A percentile compares a stretch with the other conserved stretches of the same genome.
These are phyloP conservation scores for Nitzschia sp. DNA, from an alignment of 108 stramenopile genomes.

Conservation along the genomic window DNA sequence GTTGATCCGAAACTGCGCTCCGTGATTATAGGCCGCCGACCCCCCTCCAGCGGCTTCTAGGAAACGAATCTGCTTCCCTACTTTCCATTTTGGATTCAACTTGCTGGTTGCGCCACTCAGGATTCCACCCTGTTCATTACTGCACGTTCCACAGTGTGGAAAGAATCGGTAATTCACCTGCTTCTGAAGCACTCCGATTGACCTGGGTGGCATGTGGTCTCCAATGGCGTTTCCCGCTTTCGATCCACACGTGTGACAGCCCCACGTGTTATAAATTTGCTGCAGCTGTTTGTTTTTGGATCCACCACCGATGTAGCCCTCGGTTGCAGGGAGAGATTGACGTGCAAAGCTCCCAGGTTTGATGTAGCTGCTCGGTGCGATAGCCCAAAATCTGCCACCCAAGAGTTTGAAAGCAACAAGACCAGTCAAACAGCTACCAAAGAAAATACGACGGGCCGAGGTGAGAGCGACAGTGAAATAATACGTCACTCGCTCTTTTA, in stretches of 20 bases:
- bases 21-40: conserved; percentile 60
- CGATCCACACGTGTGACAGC: conserved; percentile 89
- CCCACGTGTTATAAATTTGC: conserved; percentile 32
- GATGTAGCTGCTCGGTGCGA: conserved; percentile 80
- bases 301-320: conserved; percentile 49
- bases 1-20: conserved; percentile 48
- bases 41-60: conserved; percentile 73
- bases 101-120: conserved; percentile 52
- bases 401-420: conserved; percentile 72
- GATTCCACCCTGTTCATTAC: conserved; percentile 67
- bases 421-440: conserved; percentile 51
- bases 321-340: conserved; percentile 53
- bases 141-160: conserved; percentile 83
- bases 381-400: conserved; percentile 74
- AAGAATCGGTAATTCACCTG: conserved; percentile 65
- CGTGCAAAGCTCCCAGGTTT: conserved; percentile 78
- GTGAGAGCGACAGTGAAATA: neutral
- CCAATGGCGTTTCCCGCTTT: conserved; percentile 59
- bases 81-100: neutral
- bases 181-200: conserved; percentile 72
- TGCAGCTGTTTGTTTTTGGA: neutral
- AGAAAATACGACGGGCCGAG: neutral
- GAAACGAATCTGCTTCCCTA: conserved; percentile 10
- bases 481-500: neutral
- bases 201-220: conserved; percentile 90